Evolutionary conservation across 306 rosid genomes (phyloP), one percentile per base, ranked within the genome.

Genomic region (Sechiopsis laciniata): DNA sequence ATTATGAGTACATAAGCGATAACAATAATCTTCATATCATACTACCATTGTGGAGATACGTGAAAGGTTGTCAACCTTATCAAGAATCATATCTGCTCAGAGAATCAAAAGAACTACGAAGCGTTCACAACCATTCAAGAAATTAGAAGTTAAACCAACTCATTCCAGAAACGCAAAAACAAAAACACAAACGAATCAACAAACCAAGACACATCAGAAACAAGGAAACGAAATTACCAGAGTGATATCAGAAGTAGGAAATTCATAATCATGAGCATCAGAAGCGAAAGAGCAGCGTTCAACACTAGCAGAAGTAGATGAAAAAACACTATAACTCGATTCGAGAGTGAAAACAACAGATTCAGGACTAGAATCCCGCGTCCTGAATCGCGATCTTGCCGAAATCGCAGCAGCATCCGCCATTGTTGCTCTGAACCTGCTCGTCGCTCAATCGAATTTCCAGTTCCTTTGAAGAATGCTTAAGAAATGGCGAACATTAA

Each of bases 271-370:
- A 40, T 85, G 91, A 2, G 87, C 88, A 26, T 90, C 96, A 72
- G 98, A 92, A 9, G 96, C 91, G 64, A 87, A 90, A 9, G 99
- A 94, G 68, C 97, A 89, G 21, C 96, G 97, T 58, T 90, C 98
- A 12, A 85, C 98, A 80, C 96, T 87, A 4, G 96, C 97, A 7
- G 96, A 94, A 67, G 96, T 88, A 20, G 98, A 90, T 26, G 98
- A 94, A 83, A 91, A 90, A 80, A 94, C 82, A 61, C 89, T 89
- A 76, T 89, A 75, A 85, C 85, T 94, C 42, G 98, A 94, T 77
- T 89, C 97, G 61, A 90, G 91, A 3, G 94, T 89, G 84, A 86
- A 85, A 75, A 90, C 89, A 61, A 86, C 92, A 8, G 98, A 94
- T 80, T 90, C 98, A 5, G 98, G 97, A 60, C 98, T 94, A 10